Percentiles rank a stretch among this genome's conserved stretches.
phyloP scores from a whole-genome alignment of 2,329 filamentous ascomycete genomes.

The Calonectria hawksworthii region DNA sequence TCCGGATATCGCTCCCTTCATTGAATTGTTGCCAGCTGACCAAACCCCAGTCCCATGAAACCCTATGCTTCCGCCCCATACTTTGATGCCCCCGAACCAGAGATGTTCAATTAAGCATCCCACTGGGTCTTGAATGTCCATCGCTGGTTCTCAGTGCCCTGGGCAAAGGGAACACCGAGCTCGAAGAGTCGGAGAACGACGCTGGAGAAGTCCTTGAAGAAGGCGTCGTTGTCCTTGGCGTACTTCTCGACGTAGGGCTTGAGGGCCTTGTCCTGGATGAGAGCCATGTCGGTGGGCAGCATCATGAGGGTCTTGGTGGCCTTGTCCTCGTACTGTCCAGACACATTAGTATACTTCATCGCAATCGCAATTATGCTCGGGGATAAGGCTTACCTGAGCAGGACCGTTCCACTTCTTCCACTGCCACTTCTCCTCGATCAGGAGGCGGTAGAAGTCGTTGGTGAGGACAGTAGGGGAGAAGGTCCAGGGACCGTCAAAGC shows the following conservation, averaged over 20 bases:
- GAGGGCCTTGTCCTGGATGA: constrained; percentile 91
- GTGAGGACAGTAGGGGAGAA: constrained; percentile 92
- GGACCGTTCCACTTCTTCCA: constrained; percentile 94
- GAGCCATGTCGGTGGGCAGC: constrained; percentile 91
- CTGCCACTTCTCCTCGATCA: constrained; percentile 93
- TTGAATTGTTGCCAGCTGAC: constrained; percentile 34
- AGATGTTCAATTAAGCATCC: constrained; percentile 45
- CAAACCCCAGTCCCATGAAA: constrained; percentile 35
- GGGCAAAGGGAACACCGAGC: constrained; percentile 90
- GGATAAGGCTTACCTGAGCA: constrained; percentile 66
- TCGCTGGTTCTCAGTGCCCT: constrained; percentile 67
- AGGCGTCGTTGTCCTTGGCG: constrained; percentile 89
- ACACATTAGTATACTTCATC: constrained; percentile 25
- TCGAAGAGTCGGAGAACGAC: constrained; percentile 89
- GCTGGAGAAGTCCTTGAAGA: constrained; percentile 93
- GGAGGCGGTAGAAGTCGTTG: constrained; percentile 93
- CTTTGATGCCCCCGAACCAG: not conserved
- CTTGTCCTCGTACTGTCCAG: constrained; percentile 83
- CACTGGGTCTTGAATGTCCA: constrained; percentile 75
- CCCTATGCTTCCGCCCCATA: constrained; percentile 23
- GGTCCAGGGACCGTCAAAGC: constrained; percentile 91
- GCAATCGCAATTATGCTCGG: not conserved
- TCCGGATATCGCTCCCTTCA: constrained; percentile 45
- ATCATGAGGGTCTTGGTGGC: constrained; percentile 94
- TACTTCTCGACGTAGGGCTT: constrained; percentile 85